A percentile compares a stretch with the other conserved stretches of the same genome.
phyloP scores from a whole-genome alignment of 164 flowering plant genomes.

The Saururus chinensis region DNA sequence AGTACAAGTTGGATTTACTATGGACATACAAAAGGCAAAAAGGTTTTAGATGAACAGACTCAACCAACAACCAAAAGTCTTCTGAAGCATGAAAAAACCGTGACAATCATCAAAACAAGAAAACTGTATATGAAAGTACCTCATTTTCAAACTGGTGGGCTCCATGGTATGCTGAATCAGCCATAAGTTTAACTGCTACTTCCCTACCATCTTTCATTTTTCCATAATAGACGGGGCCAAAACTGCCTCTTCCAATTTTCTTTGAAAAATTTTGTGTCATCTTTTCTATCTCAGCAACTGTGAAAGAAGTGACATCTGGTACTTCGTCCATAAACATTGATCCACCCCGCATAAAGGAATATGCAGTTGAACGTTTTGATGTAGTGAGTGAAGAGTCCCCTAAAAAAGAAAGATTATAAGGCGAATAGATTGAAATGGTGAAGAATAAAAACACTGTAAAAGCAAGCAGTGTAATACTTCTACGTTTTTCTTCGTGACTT shows the following conservation, averaged over 20 bases:
- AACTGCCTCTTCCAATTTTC: slow-evolving; percentile 84
- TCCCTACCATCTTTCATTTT: slow-evolving; percentile 85
- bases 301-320: slow-evolving; percentile 42
- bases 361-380: slow-evolving; percentile 32
- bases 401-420: slow-evolving; percentile 10
- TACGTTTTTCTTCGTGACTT: slow-evolving; percentile 35
- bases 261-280: slow-evolving; percentile 60
- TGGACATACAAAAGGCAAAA: not conserved
- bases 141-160: slow-evolving; percentile 77
- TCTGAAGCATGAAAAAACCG: not conserved
- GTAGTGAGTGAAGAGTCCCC: slow-evolving; percentile 33
- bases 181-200: slow-evolving; percentile 82
- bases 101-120: not conserved
- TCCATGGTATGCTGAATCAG: slow-evolving; percentile 64
- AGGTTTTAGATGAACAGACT: no score
- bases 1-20: not conserved
- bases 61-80: not conserved
- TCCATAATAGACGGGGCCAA: slow-evolving; percentile 92
- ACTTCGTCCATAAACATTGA: slow-evolving; percentile 39
- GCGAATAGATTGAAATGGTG: not conserved
- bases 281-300: slow-evolving; percentile 59
- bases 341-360: slow-evolving; percentile 36
- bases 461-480: slow-evolving; percentile 1
- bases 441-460: not conserved
- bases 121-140: slow-evolving; percentile 31